A percentile compares a stretch with the other conserved stretches of the same genome.
These are phyloP conservation scores for Phytophthora foliorum DNA, from an alignment of 352 stramenopile species.

Conservation along the genomic window DNA sequence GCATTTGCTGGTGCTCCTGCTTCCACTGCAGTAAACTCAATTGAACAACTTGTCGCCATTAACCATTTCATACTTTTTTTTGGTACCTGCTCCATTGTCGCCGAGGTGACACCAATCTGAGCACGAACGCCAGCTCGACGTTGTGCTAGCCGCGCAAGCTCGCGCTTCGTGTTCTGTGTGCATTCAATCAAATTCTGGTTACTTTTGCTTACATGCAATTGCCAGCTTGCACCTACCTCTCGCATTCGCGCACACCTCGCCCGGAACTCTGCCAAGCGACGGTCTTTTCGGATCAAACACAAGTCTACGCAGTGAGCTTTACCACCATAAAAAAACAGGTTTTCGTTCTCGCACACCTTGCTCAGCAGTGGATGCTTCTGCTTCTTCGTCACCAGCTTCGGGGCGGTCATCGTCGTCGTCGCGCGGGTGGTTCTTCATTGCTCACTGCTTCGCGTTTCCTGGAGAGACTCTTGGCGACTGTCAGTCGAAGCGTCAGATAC, in stretches of 20 bases:
- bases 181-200: background rate
- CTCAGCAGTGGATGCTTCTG: conserved; percentile 5
- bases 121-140: conserved; percentile 26
- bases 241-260: conserved; percentile 35
- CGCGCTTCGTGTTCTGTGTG: conserved; percentile 29
- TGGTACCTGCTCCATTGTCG: conserved; percentile 39
- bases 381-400: conserved; percentile 15
- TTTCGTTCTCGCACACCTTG: conserved; percentile 13
- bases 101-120: conserved; percentile 37
- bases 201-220: background rate
- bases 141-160: conserved; percentile 36
- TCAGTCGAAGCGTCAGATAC: background rate
- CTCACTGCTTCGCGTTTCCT: conserved; percentile 4
- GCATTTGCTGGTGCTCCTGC: conserved; percentile 48
- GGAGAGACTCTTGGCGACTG: conserved; percentile 19
- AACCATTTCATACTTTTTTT: background rate
- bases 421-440: conserved; percentile 38
- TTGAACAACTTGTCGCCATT: background rate
- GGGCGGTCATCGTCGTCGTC: conserved; percentile 16
- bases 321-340: background rate
- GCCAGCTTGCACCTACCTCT: conserved; percentile 15
- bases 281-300: conserved; percentile 20
- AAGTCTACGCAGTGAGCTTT: background rate
- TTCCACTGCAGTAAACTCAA: conserved; percentile 32
- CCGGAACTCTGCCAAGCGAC: conserved; percentile 33